Base-by-base conservation (phyloP, 768 basidiomycete genomes). In the Mycena amicta region DNA sequence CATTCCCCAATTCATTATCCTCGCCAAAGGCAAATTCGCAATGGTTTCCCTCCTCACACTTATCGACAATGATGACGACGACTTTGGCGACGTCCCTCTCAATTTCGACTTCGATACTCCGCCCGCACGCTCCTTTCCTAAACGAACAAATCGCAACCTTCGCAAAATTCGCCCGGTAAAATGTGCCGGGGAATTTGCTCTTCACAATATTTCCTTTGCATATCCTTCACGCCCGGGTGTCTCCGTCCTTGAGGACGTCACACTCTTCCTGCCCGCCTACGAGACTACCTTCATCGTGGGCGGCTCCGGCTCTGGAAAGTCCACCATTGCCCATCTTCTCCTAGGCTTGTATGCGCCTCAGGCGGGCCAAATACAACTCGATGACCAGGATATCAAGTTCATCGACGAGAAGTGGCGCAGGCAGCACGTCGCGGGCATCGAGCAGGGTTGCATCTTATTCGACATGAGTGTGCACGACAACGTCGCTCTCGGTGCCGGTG, bases 261-360 rank as follows among this genome's bases (percentile, higher is more conserved):
- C 80, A 25, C 78, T 93, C 55, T 92, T 85, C 75, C 75, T 93
- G 30, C 87, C 90, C 16, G 82, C 88, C 0, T 72, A 74, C 3
- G 90, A 93, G 67, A 90, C 80, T 4, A 92, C 90, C 0, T 93
- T 90, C 72, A 85, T 92, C 58, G 89, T 92, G 53, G 91, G 90
- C 43, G 82, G 84, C 13, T 90, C 88, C 1, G 90, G 91, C 15
- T 88, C 84, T 1, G 90, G 90, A 20, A 93, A 93, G 75, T 87
- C 84, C 3, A 92, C 91, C 2, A 77, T 92, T 61, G 89, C 88
- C 0, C 81, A 86, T 55, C 79, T 93, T 12, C 78, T 92, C 0
- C 79, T 90, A 23, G 80, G 85, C 8, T 72, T 89, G 68, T 92
- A 92, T 72, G 66, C 74, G 13, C 79, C 86, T 1, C 72, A 75